phyloP scores from a whole-genome alignment of 2,329 filamentous ascomycete genomes.

The Fusarium decemcellulare region DNA sequence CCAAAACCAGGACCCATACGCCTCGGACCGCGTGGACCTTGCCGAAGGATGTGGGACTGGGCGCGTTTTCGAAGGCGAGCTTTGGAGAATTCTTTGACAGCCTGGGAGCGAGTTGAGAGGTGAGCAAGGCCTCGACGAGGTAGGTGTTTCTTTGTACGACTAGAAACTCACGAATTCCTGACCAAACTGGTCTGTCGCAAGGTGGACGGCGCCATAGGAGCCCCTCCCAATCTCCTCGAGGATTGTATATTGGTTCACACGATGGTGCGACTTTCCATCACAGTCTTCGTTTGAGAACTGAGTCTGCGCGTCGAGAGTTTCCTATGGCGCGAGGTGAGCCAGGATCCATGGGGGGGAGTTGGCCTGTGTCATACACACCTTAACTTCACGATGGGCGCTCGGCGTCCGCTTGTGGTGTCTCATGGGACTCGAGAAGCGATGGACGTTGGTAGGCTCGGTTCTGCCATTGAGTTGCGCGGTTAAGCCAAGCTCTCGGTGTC shows the following conservation, averaged over 20 bases:
- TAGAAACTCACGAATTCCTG: constrained; percentile 84
- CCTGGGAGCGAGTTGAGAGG: constrained; percentile 65
- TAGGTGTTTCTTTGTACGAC: background rate
- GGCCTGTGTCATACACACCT: constrained; percentile 55
- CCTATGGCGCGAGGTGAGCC: constrained; percentile 62
- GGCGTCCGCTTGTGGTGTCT: constrained; percentile 71
- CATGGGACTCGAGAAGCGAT: constrained; percentile 66
- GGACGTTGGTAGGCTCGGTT: constrained; percentile 57
- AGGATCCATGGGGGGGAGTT: background rate
- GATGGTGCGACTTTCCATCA: constrained; percentile 85
- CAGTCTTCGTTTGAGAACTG: constrained; percentile 88
- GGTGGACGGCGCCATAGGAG: constrained; percentile 94
- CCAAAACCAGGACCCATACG: constrained; percentile 47
- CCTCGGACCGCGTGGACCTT: constrained; percentile 56
- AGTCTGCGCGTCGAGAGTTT: constrained; percentile 91
- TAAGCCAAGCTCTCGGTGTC: constrained; percentile 13
- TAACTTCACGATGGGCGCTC: constrained; percentile 70
- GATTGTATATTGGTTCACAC: constrained; percentile 96
- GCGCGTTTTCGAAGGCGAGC: constrained; percentile 88
- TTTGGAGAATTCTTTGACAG: constrained; percentile 98
- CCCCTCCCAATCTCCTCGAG: constrained; percentile 96
- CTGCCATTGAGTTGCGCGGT: constrained; percentile 46
- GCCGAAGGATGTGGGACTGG: constrained; percentile 86
- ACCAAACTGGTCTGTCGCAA: constrained; percentile 91
- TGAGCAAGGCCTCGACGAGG: background rate